These are phyloP conservation scores for Podospora pseudoanserina DNA, from an alignment of 495 filamentous ascomycete species.

Conservation along the genomic window DNA sequence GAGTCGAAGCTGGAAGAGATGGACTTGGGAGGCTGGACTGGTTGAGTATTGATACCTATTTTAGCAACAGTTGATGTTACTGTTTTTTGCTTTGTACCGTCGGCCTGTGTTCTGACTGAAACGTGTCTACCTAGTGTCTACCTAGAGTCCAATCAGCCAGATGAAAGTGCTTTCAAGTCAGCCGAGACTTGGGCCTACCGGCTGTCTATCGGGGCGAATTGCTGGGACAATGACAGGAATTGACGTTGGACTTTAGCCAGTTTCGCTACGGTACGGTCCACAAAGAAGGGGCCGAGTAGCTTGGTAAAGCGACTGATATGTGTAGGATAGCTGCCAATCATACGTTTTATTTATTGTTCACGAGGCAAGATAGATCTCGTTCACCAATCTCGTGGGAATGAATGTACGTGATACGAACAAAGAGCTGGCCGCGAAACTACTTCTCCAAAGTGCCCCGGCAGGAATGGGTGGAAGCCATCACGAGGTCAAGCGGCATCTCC, in stretches of 20 bases:
- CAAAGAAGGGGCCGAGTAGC: neutral
- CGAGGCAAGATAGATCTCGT: neutral
- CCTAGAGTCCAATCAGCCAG: too few relatives aligned
- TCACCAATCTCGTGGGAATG: neutral
- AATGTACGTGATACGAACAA: neutral
- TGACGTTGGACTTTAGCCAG: neutral
- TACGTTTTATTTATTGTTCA: neutral
- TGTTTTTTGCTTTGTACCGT: neutral
- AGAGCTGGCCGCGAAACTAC: neutral
- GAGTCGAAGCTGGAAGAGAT: constrained; percentile 6
- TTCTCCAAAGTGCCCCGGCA: too few relatives aligned
- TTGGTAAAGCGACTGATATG: neutral
- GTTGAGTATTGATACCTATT: neutral
- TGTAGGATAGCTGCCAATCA: too few relatives aligned
- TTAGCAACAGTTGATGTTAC: neutral
- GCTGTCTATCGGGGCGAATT: neutral
- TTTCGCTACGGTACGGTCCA: neutral
- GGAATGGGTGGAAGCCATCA: neutral
- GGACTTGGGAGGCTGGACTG: too few relatives aligned
- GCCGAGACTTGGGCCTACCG: neutral
- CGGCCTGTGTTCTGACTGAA: neutral
- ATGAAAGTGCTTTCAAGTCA: neutral
- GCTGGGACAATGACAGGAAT: neutral
- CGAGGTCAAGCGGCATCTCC: neutral
- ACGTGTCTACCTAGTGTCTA: neutral